Percentiles rank a stretch among this genome's conserved stretches.
Evolutionary conservation across 176 grass and related monocot species (phyloP).

Genomic region (Aegilops bicornis): DNA sequence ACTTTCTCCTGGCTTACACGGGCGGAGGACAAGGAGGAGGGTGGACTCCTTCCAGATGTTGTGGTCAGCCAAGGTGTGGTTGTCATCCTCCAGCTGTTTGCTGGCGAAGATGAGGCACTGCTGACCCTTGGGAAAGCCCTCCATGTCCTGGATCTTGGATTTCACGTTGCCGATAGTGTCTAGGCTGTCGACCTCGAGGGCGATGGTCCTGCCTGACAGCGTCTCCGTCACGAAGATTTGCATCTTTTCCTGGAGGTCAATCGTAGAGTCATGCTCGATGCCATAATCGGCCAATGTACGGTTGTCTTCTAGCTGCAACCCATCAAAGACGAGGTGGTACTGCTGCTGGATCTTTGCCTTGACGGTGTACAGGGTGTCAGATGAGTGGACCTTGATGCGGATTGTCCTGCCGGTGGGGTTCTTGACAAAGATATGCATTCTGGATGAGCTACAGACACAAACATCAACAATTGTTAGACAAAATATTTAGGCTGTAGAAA

Average conservation of each 20-base stretch:
- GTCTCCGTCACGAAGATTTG: neutral
- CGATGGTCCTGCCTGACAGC: neutral
- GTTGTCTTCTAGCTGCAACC: neutral
- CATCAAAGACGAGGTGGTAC: neutral
- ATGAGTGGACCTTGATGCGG: neutral
- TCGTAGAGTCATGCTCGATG: neutral
- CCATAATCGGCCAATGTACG: neutral
- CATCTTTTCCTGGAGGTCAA: neutral
- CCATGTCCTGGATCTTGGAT: neutral
- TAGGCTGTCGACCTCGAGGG: neutral
- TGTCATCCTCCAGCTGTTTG: neutral
- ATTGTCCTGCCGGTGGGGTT: neutral
- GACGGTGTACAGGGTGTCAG: neutral
- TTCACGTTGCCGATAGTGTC: neutral
- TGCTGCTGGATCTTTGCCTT: conserved; percentile 1
- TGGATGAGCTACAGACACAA: neutral
- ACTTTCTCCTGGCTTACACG: neutral
- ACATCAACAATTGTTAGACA: neutral
- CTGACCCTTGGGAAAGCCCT: neutral
- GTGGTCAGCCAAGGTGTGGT: neutral
- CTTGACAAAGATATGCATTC: neutral
- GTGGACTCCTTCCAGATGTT: neutral
- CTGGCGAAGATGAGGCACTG: neutral
- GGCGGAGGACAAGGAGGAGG: neutral
- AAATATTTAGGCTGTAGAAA: neutral